phyloP scores from a whole-genome alignment of 805 yeast species.

The Kockiozyma suomiensis region DNA sequence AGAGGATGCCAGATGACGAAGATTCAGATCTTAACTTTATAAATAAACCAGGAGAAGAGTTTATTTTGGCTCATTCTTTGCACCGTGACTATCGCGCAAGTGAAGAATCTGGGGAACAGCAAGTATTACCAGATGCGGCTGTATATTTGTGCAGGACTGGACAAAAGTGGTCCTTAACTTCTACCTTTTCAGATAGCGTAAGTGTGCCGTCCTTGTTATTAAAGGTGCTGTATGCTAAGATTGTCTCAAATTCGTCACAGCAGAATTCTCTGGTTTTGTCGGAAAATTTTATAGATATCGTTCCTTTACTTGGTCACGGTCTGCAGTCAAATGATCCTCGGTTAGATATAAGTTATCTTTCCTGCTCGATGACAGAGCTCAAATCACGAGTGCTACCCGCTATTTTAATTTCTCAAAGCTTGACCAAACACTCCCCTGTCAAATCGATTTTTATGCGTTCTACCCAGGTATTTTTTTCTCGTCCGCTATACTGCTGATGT shows the following conservation, averaged over 20 bases:
- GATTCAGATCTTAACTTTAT: not conserved
- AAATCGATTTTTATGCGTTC: not conserved
- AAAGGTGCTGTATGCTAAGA: too few relatives aligned
- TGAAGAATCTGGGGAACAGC: not conserved
- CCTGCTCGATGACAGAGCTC: constrained; percentile 6
- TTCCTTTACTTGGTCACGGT: constrained; percentile 1
- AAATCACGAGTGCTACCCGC: constrained; percentile 6
- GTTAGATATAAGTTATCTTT: not conserved
- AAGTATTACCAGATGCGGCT: not conserved
- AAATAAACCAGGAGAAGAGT: not conserved
- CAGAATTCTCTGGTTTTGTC: not conserved
- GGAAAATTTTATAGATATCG: not conserved
- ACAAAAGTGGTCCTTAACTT: not conserved
- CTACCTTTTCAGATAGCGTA: not conserved
- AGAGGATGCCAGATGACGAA: not conserved
- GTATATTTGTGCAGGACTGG: not conserved
- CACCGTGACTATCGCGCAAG: not conserved
- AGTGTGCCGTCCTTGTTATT: too few relatives aligned
- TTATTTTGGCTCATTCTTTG: not conserved
- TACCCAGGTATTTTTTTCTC: not conserved
- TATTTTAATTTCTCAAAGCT: not conserved
- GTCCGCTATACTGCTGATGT: too few relatives aligned
- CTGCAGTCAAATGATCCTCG: not conserved
- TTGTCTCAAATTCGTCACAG: too few relatives aligned
- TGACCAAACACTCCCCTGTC: not conserved